Percentiles rank a stretch among this genome's conserved stretches.
These are phyloP conservation scores for Exutisphaerella laricina DNA, from an alignment of 2,329 filamentous ascomycete genomes.

Conservation along the genomic window DNA sequence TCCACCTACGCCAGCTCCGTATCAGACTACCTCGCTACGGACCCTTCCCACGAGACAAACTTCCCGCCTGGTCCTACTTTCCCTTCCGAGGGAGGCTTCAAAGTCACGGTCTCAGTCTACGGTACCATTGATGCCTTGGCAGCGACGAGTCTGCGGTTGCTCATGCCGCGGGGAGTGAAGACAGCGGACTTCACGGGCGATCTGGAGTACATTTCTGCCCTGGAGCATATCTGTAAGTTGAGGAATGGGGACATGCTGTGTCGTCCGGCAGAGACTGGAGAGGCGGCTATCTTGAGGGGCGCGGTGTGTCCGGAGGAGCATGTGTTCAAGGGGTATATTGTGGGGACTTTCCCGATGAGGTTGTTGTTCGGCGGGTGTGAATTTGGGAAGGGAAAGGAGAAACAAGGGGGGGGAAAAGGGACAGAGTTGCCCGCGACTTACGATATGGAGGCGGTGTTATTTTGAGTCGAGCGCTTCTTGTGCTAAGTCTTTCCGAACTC, in stretches of 20 bases:
- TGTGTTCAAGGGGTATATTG: neutral
- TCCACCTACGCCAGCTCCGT: neutral
- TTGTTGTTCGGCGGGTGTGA: neutral
- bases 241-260: conserved; percentile 2
- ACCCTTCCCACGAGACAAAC: conserved; percentile 4
- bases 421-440: neutral
- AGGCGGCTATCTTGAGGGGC: neutral
- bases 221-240: conserved; percentile 2
- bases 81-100: conserved; percentile 1
- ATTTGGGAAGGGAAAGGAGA: no score
- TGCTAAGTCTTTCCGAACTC: no score
- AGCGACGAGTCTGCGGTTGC: neutral
- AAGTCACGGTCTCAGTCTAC: conserved; percentile 2
- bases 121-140: conserved; percentile 2
- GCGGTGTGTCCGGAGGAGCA: conserved; percentile 1
- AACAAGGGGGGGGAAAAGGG: no score
- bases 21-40: neutral
- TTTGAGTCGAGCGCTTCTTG: no score
- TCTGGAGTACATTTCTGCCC: neutral
- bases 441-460: neutral
- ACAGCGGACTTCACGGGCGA: neutral
- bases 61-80: neutral
- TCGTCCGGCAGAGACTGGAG: neutral
- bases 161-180: neutral
- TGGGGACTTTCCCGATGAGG: conserved; percentile 2